Evolutionary conservation across 2,329 filamentous ascomycete species (phyloP).

Genomic region (Chaetomium strumarium): DNA sequence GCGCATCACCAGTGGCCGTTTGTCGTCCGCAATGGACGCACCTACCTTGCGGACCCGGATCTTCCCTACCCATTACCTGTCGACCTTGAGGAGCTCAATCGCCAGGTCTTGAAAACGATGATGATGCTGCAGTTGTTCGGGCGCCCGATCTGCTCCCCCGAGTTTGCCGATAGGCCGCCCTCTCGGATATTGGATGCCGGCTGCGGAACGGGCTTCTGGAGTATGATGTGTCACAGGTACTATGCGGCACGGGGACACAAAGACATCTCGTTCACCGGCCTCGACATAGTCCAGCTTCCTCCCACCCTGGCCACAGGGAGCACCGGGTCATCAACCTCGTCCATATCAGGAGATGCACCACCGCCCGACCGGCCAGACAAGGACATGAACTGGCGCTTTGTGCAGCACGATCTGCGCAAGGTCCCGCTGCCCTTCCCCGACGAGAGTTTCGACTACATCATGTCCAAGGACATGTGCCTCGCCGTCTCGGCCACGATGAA

Average conservation of each 20-base stretch:
- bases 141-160: slow-evolving; percentile 68
- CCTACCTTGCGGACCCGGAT: slow-evolving; percentile 69
- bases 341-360: slow-evolving; percentile 6
- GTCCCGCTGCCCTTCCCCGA: slow-evolving; percentile 71
- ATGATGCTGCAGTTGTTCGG: slow-evolving; percentile 77
- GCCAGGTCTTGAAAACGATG: slow-evolving; percentile 78
- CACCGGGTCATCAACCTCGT: slow-evolving; percentile 9
- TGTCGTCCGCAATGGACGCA: slow-evolving; percentile 69
- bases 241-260: slow-evolving; percentile 61
- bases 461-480: slow-evolving; percentile 77
- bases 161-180: slow-evolving; percentile 61
- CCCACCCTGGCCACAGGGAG: slow-evolving; percentile 11
- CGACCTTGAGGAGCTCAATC: slow-evolving; percentile 80
- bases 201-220: slow-evolving; percentile 87
- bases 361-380: slow-evolving; percentile 40
- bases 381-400: slow-evolving; percentile 81
- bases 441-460: slow-evolving; percentile 79
- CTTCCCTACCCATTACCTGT: slow-evolving; percentile 79
- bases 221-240: slow-evolving; percentile 77
- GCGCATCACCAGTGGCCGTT: slow-evolving; percentile 47
- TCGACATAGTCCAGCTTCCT: slow-evolving; percentile 67
- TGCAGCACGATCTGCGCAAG: slow-evolving; percentile 77
- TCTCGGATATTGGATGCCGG: slow-evolving; percentile 76
- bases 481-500: slow-evolving; percentile 55
- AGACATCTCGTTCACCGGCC: slow-evolving; percentile 70